Base-by-base conservation (phyloP, 2,329 filamentous ascomycete species). In the Pseudogymnoascus sp. region DNA sequence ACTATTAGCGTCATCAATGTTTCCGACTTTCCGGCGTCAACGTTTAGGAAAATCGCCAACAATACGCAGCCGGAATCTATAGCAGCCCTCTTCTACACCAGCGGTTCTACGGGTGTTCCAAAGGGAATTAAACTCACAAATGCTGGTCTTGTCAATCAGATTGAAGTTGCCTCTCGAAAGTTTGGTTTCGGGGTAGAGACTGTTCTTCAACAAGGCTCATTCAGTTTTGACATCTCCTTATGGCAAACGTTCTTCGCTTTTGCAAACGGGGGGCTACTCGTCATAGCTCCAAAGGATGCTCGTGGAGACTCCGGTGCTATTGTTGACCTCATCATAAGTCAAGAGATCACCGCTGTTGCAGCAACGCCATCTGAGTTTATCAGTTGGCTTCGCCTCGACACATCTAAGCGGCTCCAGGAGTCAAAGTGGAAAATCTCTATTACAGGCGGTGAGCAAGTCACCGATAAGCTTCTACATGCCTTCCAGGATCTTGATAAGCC, bases 121-220 rank as follows among this genome's bases (percentile, higher is more conserved):
- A 67, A 67, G 59, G 66, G 63, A 7, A 62, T 66, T 12, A 44
- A 72, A 1, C 65, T 78, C 7, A 69, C 40, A 1, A 69, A 75
- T 44, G 28, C 31, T 4, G 65, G 62, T 31, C 23, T 73, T 11
- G 44, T 61, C 0, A 72, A 72, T 60, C 40, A 68, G n/a, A 64
- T 73, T 5, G 69, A 71, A 40, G 67, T 44, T 44, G 16, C 40
- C 40, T 21, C 40, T 21, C 16, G 18, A 21, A 21, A 21, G 16
- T 44, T 21, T 36, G 25, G 25, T 59, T 31, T 44, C 10, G 10
- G 18, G 16, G 16, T 21, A 21, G 23, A 31, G 7, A 59, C 25
- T 31, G 50, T 59, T 10, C 25, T 59, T 5, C 50, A 59, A 12
- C 50, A 59, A 36, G 16, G 50, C 50, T 59, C 50, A 59, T 59